Base-by-base conservation (phyloP, 2,329 filamentous ascomycete species). In the Akanthomyces muscarius region DNA sequence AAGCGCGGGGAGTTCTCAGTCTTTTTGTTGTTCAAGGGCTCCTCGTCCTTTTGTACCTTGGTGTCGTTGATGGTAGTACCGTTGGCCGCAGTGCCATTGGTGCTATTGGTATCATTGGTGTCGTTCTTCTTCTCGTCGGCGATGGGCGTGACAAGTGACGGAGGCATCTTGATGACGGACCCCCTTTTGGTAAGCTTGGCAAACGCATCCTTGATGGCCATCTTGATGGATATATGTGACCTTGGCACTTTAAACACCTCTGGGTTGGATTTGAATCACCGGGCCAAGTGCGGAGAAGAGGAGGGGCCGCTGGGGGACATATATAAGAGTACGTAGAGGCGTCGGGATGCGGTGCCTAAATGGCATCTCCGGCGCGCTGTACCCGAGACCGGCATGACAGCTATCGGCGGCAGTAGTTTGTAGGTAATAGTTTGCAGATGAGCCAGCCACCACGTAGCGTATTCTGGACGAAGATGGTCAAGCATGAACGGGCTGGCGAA, bases 1-100 rank as follows among this genome's bases (percentile, higher is more conserved):
- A 96, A 86, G 57, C 88, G 86, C 3, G 87, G 85, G 28, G 85
- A 82, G 38, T 72, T 76, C 6, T 75, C 71, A 3, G 83, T 61
- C 42, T 69, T 69, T 51, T 65, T 61, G 33, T 33, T 54, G 45
- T 51, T 38, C n/a, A 55, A 5, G n/a, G 56, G 25, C 45, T 42
- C 28, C 3, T 56, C 25, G 16, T 53, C 48, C 10, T 25, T 28
- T 10, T 41, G 21, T 16, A 16, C 14, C 3, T 48, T 14, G 30
- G 42, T 36, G 25, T 44, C 57, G 11, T 47, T 56, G 21, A 42
- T 18, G 18, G 30, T 45, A 42, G 36, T 51, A 30, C 25, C 23
- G 11, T 58, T 36, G 33, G 33, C 33, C 10, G 33, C 33, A 11
- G 33, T 36, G 33, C 2, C 33, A 36, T 48, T 58, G 5, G 33